A percentile compares a stretch with the other conserved stretches of the same genome.
Conservation (phyloP, 495 filamentous ascomycete species). For the Bathelium albidoporum region DNA sequence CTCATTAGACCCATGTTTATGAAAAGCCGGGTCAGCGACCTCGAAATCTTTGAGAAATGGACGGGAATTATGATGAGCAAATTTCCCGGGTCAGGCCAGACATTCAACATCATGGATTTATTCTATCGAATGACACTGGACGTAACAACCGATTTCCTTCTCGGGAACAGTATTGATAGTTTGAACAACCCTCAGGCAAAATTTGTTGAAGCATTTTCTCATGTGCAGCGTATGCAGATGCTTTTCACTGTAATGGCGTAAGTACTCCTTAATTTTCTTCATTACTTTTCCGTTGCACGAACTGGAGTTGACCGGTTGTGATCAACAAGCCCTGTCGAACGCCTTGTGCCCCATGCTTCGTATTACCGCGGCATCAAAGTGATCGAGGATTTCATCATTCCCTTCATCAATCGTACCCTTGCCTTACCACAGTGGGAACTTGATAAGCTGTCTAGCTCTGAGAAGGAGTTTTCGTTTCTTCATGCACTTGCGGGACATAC, state of each 20-base stretch:
- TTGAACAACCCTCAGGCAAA: conserved; percentile 39
- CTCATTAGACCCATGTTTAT: conserved; percentile 50
- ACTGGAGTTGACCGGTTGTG: background rate
- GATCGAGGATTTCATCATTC: conserved; percentile 42
- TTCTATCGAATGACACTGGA: conserved; percentile 45
- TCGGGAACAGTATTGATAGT: conserved; percentile 44
- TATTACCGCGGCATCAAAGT: conserved; percentile 37
- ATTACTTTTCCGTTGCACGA: background rate
- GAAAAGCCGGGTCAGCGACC: conserved; percentile 41
- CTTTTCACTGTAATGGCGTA: conserved; percentile 23
- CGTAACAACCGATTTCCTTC: conserved; percentile 48
- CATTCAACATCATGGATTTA: conserved; percentile 42
- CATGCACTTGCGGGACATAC: conserved; percentile 33
- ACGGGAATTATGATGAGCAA: conserved; percentile 33
- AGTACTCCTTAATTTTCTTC: background rate
- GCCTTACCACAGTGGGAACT: conserved; percentile 40
- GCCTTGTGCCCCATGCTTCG: conserved; percentile 32
- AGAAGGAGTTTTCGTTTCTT: conserved; percentile 35
- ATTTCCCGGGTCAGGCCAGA: conserved; percentile 32
- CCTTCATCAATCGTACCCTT: conserved; percentile 42
- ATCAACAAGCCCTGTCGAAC: conserved; percentile 29
- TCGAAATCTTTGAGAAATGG: conserved; percentile 45
- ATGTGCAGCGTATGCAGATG: conserved; percentile 43
- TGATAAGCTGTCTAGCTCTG: conserved; percentile 36
- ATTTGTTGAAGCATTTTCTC: conserved; percentile 43